A percentile compares a stretch with the other conserved stretches of the same genome.
Conservation (phyloP, 345 rosid genomes). For the Hypericum androsaemum region DNA sequence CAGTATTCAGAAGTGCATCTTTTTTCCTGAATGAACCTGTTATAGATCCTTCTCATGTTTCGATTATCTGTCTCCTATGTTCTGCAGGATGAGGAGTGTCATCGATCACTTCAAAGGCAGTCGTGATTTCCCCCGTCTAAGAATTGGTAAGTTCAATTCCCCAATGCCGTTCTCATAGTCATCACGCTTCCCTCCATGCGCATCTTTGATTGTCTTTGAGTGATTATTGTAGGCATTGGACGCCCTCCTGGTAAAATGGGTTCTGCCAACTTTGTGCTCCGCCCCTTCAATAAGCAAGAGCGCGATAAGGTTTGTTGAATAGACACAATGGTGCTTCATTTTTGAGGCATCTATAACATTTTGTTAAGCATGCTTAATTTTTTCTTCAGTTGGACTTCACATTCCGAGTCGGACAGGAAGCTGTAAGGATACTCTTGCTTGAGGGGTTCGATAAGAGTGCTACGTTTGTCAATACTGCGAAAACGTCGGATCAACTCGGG, state of each 20-base stretch:
- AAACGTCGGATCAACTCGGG: slow-evolving; percentile 41
- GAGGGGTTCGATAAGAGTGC: slow-evolving; percentile 82
- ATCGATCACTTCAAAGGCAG: slow-evolving; percentile 84
- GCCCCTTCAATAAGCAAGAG: slow-evolving; percentile 66
- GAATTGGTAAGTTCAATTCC: slow-evolving; percentile 49
- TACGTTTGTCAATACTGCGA: slow-evolving; percentile 62
- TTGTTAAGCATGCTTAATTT: neutral
- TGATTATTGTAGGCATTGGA: slow-evolving; percentile 62
- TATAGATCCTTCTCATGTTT: neutral
- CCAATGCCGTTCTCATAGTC: neutral
- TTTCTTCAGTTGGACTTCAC: slow-evolving; percentile 64
- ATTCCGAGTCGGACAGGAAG: slow-evolving; percentile 55
- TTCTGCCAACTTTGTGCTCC: slow-evolving; percentile 58
- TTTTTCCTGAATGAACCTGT: too few relatives aligned
- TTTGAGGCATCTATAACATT: slow-evolving; percentile 3
- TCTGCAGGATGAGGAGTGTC: slow-evolving; percentile 74
- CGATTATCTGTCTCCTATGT: slow-evolving; percentile 12
- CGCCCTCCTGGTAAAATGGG: slow-evolving; percentile 96
- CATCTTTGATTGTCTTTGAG: neutral
- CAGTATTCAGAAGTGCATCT: neutral
- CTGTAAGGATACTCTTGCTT: slow-evolving; percentile 54
- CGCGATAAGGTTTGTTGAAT: slow-evolving; percentile 47
- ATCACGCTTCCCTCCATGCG: neutral
- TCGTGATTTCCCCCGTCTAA: slow-evolving; percentile 86
- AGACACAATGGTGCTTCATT: neutral